Base-by-base conservation (phyloP, 106 monocot genomes). In the Chionographis japonica region DNA sequence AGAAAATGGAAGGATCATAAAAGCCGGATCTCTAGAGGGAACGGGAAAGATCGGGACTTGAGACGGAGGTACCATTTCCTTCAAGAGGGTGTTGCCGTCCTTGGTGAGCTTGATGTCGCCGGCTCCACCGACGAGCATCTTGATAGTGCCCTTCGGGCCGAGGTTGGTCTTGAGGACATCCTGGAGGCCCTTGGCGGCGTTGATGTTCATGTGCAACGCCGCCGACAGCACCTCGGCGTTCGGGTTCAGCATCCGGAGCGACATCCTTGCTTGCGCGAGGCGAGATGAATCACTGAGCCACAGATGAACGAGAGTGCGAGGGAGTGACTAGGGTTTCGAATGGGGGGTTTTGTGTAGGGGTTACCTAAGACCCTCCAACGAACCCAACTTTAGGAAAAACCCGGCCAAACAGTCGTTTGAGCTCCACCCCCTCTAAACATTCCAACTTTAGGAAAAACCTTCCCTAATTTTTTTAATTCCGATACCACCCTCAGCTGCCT, bases 161-260 rank as follows among this genome's bases (percentile, higher is more conserved):
- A 94, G 94, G 69, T 90, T 94, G 58, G 94, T 87, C 80, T 87
- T 94, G 82, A 94, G 90, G 49, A 94, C 94, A 20, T 94, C 94
- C 72, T 94, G 94, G 14, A 94, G 80, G 39, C 93, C 94, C 58
- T 87, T 94, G 68, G 94, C 94, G 78, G 94, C 94, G 77, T 94
- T 94, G 82, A 94, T 90, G 77, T 80, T 94, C 94, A 90, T 94
- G 80, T 90, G 94, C 40, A 94, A 78, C 68, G 94, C 94, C 76
- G 87, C 90, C 57, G 87, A 90, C 66, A 94, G 90, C 60, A 94
- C 90, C 87, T 94, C 90, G 50, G 94, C 94, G 46, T 94, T 87
- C 36, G 94, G 94, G 63, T 94, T 94, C 69, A 94, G 68, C 58
- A 94, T 73, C 9, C 90, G 86, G 57, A 94, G 63, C 49, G 94